Conservation (phyloP, 768 basidiomycete genomes). For the Boletus bicolor region DNA sequence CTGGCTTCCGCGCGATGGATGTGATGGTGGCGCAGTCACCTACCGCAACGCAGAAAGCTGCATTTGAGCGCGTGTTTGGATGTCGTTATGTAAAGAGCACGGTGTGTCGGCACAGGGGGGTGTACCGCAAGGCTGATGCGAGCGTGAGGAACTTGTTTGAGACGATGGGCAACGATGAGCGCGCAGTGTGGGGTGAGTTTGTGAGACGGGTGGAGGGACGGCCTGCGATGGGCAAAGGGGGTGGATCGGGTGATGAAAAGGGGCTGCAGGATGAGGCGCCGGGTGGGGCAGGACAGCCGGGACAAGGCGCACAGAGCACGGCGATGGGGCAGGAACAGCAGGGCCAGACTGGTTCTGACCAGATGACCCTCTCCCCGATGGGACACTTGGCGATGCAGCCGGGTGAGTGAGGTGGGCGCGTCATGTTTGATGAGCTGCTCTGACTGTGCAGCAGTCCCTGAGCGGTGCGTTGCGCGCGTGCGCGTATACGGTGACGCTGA, state of each 20-base stretch:
- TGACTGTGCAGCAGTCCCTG: neutral
- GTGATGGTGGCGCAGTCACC: conserved; percentile 32
- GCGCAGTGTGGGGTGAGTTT: conserved; percentile 68
- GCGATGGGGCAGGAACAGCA: conserved; percentile 17
- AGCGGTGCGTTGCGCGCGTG: conserved; percentile 11
- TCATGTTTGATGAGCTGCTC: neutral
- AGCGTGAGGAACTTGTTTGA: conserved; percentile 50
- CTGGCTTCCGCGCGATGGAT: conserved; percentile 55
- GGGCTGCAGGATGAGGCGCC: conserved; percentile 18
- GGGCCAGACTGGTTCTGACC: conserved; percentile 15
- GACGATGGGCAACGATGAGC: conserved; percentile 49
- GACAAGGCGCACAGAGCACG: conserved; percentile 1
- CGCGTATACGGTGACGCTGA: neutral
- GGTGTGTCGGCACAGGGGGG: conserved; percentile 66
- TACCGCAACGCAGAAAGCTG: conserved; percentile 57
- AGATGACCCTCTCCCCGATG: conserved; percentile 17
- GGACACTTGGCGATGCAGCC: conserved; percentile 19
- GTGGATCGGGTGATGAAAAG: conserved; percentile 23
- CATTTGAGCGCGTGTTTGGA: conserved; percentile 70
- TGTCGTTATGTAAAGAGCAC: conserved; percentile 73
- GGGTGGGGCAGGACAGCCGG: neutral
- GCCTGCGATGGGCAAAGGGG: conserved; percentile 30
- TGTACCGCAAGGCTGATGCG: conserved; percentile 57
- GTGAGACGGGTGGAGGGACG: conserved; percentile 59
- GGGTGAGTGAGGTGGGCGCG: conserved; percentile 9